Percentiles rank a stretch among this genome's conserved stretches.
Evolutionary conservation across 2,329 filamentous ascomycete genomes (phyloP).

Genomic region (Aspergillus proliferans): DNA sequence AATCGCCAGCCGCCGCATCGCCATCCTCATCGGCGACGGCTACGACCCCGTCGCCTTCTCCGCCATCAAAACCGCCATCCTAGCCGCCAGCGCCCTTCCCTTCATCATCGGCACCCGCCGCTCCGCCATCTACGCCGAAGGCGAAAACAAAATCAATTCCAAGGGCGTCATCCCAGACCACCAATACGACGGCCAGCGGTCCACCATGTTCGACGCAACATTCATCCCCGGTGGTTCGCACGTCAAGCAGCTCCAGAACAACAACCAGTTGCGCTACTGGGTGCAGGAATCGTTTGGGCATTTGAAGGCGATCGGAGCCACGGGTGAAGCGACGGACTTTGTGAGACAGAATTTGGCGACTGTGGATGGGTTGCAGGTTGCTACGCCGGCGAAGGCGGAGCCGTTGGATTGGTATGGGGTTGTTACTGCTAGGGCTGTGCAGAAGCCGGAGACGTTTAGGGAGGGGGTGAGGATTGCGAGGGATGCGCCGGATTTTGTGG

Average conservation of each 20-base stretch:
- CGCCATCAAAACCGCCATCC: conserved; percentile 58
- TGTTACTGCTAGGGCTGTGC: conserved; percentile 55
- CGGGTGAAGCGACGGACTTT: conserved; percentile 63
- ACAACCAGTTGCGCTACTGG: conserved; percentile 69
- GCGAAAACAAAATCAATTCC: conserved; percentile 43
- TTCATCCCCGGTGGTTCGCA: conserved; percentile 68
- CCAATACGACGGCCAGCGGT: conserved; percentile 72
- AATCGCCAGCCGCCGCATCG: conserved; percentile 65
- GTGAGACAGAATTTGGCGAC: conserved; percentile 43
- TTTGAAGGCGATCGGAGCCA: conserved; percentile 70
- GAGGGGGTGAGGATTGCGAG: conserved; percentile 60
- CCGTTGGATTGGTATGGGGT: conserved; percentile 68
- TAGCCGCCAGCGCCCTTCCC: conserved; percentile 58
- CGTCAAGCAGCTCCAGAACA: conserved; percentile 58
- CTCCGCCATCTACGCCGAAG: conserved; percentile 58
- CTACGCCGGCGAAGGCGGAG: conserved; percentile 46
- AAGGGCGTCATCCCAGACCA: conserved; percentile 67
- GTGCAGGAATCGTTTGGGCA: conserved; percentile 75
- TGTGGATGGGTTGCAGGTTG: conserved; percentile 32
- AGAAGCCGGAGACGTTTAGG: conserved; percentile 52
- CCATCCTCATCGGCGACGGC: conserved; percentile 71
- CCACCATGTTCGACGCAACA: conserved; percentile 70
- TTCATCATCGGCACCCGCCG: conserved; percentile 66
- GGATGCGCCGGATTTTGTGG: conserved; percentile 62
- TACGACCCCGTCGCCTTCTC: conserved; percentile 63